Evolutionary conservation across 176 grass and related monocot species (phyloP), one percentile per base, ranked within the genome.

Genomic region (Cocos nucifera): DNA sequence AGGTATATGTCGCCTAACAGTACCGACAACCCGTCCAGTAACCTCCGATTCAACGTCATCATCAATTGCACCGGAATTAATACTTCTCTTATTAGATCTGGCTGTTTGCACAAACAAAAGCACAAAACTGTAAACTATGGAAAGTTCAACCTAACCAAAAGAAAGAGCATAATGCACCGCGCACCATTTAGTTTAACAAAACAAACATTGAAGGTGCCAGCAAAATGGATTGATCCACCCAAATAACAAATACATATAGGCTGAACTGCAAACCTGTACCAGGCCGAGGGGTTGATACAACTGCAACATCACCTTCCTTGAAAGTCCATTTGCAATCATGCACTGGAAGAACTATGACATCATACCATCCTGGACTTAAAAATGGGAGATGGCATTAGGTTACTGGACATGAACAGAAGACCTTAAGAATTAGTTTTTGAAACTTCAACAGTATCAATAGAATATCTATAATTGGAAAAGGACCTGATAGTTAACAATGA

Each of bases 241-340:
- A 64, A 22, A 23, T 22, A 59, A 49, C 12, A 27, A 51, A 17
- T 26, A 21, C 17, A 62, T 22, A 16, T 7, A 44, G 39, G 2
- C 44, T 54, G 15, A 14, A 51, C 19, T 39, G 53, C 27, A 54
- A 72, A 92, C 94, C 88, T 89, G 88, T 75, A 89, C 85, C 82
- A 83, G 85, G 79, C 19, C 85, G 72, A 50, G 81, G 80, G 50
- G 79, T 89, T 61, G 94, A 85, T 44, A 98, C 65, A 80, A 98
- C 79, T 17, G 88, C 88, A 59, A 89, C 94, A 69, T 93, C 94
- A 18, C 94, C 94, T 89, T 98, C 94, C 82, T 98, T 98, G 68
- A 98, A 98, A 74, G 80, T 98, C 94, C 94, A 98, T 72, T 98
- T 98, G 71, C 84, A 83, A 57, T 93, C 94, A 58, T 93, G 54